Percentiles rank a stretch among this genome's conserved stretches.
Evolutionary conservation across 1,139 yeast genomes (phyloP).

Genomic region (Yamadazyma songkhlaensis): DNA sequence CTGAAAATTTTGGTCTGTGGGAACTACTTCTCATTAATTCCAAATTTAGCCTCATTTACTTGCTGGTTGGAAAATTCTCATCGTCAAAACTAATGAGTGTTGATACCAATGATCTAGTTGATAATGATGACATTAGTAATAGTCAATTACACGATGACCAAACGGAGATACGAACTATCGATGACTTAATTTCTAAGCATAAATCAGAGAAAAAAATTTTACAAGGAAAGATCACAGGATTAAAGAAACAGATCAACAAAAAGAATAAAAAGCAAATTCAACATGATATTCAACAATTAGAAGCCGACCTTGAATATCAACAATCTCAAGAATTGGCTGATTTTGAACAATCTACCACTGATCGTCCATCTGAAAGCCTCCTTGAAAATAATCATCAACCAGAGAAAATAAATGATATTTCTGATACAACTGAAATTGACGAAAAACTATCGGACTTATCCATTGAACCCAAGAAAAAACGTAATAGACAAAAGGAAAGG

Average conservation of each 20-base stretch:
- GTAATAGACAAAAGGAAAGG: slow-evolving; percentile 84
- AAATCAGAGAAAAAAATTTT: slow-evolving; percentile 67
- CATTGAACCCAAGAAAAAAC: slow-evolving; percentile 32
- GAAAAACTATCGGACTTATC: slow-evolving; percentile 6
- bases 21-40: too few species aligned
- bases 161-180: slow-evolving; percentile 21
- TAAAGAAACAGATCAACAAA: slow-evolving; percentile 82
- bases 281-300: slow-evolving; percentile 57
- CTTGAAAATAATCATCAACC: too few species aligned
- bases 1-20: too few species aligned
- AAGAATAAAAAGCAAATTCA: slow-evolving; percentile 63
- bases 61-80: neutral
- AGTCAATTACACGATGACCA: neutral
- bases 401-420: neutral
- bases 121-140: too few species aligned
- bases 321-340: slow-evolving; percentile 51
- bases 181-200: slow-evolving; percentile 61
- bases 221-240: slow-evolving; percentile 61
- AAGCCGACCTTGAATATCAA: slow-evolving; percentile 47
- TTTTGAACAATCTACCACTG: neutral
- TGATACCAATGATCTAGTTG: too few species aligned
- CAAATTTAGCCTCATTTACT: neutral
- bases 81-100: neutral
- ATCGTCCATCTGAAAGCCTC: neutral
- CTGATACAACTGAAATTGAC: neutral